Base-by-base conservation (phyloP, 805 yeast species). In the Lipomyces lipofer region DNA sequence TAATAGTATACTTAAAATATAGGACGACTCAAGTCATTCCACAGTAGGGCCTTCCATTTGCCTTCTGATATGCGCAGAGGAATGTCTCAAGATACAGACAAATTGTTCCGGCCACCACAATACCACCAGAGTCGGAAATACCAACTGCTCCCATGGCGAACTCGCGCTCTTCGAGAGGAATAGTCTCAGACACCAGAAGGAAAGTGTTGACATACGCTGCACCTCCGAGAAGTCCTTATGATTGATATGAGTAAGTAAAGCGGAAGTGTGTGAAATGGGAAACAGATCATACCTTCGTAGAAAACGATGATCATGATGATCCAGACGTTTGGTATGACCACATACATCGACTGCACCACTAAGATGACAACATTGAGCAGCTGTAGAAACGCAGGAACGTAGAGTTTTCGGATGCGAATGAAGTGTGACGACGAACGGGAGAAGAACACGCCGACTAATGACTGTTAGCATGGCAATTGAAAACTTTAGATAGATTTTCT, bases 131-230 rank as follows among this genome's bases (percentile, higher is more conserved):
- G 65, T 88, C 96, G 54, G 95, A 85, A 53, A 88, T 79, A 0
- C 94, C 86, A 1, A 86, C 92, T 3, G 91, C 80, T 2, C 95
- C 96, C 74, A 89, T 75, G 0, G 90, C 82, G 69, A 89, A 85
- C 71, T 88, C 91, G 57, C 92, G 74, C 64, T 85, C 79, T 12
- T 73, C 57, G 49, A 75, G 54, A 0, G 75, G 67, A 1, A 78
- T 72, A 0, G 78, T 72, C 55, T 88, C 95, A 33, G 85, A 78
- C 0, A 91, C 91, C 13, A 81, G 74, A 75, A 86, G 74, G 65
- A 88, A 92, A 0, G 97, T 91, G 67, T 92, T 91, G 49, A 89
- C 94, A 67, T 92, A 92, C 15, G 92, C 82, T 1, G 86, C 80
- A 0, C 99, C 98, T 1, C 98, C 99, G 9, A 92, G 75, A 19